A percentile compares a stretch with the other conserved stretches of the same genome.
phyloP scores from a whole-genome alignment of 495 filamentous ascomycete species.

The Pseudoneurospora amorphoporcata region DNA sequence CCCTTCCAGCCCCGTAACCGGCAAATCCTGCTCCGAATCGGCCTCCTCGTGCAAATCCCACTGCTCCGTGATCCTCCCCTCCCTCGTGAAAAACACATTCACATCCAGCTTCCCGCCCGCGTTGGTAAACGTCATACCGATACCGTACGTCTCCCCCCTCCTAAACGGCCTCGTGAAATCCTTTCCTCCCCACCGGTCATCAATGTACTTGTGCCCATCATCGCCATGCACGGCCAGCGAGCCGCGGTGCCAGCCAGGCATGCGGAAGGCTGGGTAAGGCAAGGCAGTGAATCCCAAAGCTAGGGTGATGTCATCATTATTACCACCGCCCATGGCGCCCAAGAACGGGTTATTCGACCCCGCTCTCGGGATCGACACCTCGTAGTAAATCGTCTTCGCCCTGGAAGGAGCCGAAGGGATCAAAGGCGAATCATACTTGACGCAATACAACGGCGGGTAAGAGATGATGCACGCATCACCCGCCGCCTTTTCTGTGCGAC shows the following conservation, averaged over 20 bases:
- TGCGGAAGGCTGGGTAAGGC: conserved; percentile 78
- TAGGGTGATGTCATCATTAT: conserved; percentile 47
- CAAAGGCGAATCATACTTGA: conserved; percentile 55
- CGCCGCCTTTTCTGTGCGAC: conserved; percentile 18
- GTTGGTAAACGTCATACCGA: conserved; percentile 58
- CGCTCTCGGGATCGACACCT: conserved; percentile 45
- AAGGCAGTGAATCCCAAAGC: conserved; percentile 69
- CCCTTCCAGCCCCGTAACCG: conserved; percentile 67
- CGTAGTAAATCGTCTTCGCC: conserved; percentile 68
- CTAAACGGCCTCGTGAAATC: conserved; percentile 49
- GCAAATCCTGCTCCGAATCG: conserved; percentile 54
- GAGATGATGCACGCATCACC: conserved; percentile 49
- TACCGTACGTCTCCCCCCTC: conserved; percentile 35
- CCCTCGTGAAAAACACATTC: conserved; percentile 68
- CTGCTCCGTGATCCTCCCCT: conserved; percentile 51
- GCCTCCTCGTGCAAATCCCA: conserved; percentile 84
- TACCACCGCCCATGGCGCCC: conserved; percentile 7
- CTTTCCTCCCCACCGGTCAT: conserved; percentile 75
- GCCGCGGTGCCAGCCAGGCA: conserved; percentile 85
- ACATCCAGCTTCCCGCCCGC: conserved; percentile 33
- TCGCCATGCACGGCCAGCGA: conserved; percentile 83
- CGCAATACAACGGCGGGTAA: conserved; percentile 68
- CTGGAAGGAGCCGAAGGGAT: conserved; percentile 23
- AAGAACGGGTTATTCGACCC: background rate
- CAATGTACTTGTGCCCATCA: conserved; percentile 78